Evolutionary conservation across 768 basidiomycete genomes (phyloP), one percentile per base, ranked within the genome.

Genomic region (Pisolithus marmoratus): DNA sequence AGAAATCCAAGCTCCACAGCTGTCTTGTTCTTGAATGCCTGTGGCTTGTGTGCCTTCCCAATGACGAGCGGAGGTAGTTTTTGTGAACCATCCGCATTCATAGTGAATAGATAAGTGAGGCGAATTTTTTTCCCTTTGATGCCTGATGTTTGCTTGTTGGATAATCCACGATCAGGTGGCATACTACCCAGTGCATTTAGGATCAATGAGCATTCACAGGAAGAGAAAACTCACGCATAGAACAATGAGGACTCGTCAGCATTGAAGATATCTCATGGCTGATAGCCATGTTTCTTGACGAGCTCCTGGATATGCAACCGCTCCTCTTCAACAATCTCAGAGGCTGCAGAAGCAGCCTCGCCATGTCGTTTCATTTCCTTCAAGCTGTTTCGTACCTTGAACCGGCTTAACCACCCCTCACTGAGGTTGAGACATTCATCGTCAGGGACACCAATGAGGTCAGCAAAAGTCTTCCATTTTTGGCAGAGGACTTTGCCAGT

Each of bases 1-100:
- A 62, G 53, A 50, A 72, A 73, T 2, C 70, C 65, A 23, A 72
- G 60, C 47, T 68, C 14, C 20, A 6, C 38, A 3, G 11, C 38
- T 3, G 38, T 40, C 57, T n/a, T 26, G 14, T 15, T 20, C 54
- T 26, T 51, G 7, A 59, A 70, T 66, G 22, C n/a, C n/a, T n/a
- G n/a, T n/a, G n/a, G n/a, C n/a, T n/a, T n/a, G n/a, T n/a, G n/a
- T n/a, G n/a, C n/a, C n/a, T n/a, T n/a, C n/a, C n/a, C n/a, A n/a
- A n/a, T n/a, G n/a, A n/a, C n/a, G n/a, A n/a, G n/a, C n/a, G 54
- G 36, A 51, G 59, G 15, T 58, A 63, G 46, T 67, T 71, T 48
- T 65, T 62, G 8, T 58, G 60, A 23, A 71, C 72, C 56, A 64
- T 65, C 22, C 65, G 70, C 61, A 23, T 72, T 74, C 3, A 50